Conservation (phyloP, 1,284 basidiomycete species). For the Paramarasmius palmivorus region DNA sequence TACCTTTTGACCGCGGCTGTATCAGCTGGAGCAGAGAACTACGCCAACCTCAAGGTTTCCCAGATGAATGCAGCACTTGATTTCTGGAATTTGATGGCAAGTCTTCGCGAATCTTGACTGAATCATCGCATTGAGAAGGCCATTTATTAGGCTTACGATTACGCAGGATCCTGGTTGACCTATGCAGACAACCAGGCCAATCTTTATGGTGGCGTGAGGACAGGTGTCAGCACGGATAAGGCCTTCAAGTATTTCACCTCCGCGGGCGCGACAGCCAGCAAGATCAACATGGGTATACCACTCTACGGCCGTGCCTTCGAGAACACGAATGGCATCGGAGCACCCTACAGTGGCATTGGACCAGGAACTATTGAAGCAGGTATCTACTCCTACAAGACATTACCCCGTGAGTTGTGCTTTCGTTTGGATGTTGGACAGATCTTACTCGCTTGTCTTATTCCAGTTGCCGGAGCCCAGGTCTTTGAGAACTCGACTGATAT, state of each 20-base stretch:
- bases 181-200: slow-evolving; percentile 82
- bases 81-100: slow-evolving; percentile 93
- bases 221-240: slow-evolving; percentile 68
- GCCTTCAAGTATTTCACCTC: slow-evolving; percentile 69
- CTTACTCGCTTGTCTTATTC: neutral
- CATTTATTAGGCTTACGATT: slow-evolving; percentile 67
- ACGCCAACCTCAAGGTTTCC: slow-evolving; percentile 62
- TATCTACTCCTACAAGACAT: slow-evolving; percentile 74
- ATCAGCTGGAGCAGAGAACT: slow-evolving; percentile 68
- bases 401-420: slow-evolving; percentile 50
- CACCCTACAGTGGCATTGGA: slow-evolving; percentile 76
- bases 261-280: slow-evolving; percentile 69
- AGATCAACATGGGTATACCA: slow-evolving; percentile 85
- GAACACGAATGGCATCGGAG: slow-evolving; percentile 74
- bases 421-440: neutral
- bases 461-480: slow-evolving; percentile 61
- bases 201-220: slow-evolving; percentile 66
- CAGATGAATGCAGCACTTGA: slow-evolving; percentile 77
- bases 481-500: slow-evolving; percentile 74
- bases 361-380: slow-evolving; percentile 72
- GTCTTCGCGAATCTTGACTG: slow-evolving; percentile 9
- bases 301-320: slow-evolving; percentile 87
- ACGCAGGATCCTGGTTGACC: slow-evolving; percentile 69
- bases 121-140: neutral
- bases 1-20: slow-evolving; percentile 62